Evolutionary conservation across 164 flowering plant species (phyloP), one percentile per base, ranked within the genome.

Genomic region (Chimonanthus praecox): DNA sequence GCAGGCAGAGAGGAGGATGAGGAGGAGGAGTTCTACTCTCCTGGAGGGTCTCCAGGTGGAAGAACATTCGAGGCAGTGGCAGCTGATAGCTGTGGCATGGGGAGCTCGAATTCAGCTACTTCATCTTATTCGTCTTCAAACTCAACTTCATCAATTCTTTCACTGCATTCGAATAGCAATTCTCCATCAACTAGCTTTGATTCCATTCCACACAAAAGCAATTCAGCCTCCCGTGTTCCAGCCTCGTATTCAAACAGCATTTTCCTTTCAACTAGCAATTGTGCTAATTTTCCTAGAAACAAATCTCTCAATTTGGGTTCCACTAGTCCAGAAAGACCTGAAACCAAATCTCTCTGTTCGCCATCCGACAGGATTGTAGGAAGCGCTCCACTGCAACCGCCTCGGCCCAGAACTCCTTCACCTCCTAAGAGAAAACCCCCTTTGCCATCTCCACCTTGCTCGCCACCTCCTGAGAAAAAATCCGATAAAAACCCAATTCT

Each of bases 21-120:
- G 44, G 89, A 86, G 6, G 94, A 88, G 61, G 89, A 87, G 82
- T 86, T 88, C 74, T 87, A 83, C 80, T 89, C 89, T 2, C 95
- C 90, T 3, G 84, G 83, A 82, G 85, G 83, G 1, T 89, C 89
- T 16, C 66, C 76, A 21, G 84, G 78, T 21, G 85, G 74, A 0
- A 82, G 49, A 75, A 83, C 58, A 33, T 18, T 21, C 3, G 72
- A 74, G 5, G 66, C 47, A 9, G 79, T 84, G 60, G 84, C 60
- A 43, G 58, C 68, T 7, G 85, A 73, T 47, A 80, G 73, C 50
- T 77, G 77, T 50, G 80, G 66, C 6, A 77, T 75, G 6, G 81
- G 78, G 18, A 83, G 80, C 60, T 77, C 78, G n/a, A 80, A 75
- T 44, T 87, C 87, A 7, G 82, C 82, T 43, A 80, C 84, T 7